Conservation (phyloP, 768 basidiomycete species). For the Pleurotus salmoneostramineus region DNA sequence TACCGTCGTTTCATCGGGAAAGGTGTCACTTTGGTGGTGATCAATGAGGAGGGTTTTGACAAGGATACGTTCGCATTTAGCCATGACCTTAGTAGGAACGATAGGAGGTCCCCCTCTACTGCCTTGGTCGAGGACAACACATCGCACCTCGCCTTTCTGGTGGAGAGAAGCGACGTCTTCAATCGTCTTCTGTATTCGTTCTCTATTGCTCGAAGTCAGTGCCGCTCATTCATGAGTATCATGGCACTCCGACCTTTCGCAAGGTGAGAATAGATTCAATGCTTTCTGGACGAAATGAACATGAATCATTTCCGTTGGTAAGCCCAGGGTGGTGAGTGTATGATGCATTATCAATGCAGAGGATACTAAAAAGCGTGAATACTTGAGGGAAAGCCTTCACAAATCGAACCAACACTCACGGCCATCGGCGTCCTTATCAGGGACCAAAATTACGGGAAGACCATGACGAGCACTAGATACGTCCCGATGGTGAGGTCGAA, state of each 20-base stretch:
- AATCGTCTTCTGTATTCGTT: background rate
- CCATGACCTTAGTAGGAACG: background rate
- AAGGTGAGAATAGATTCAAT: background rate
- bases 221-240: background rate
- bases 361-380: background rate
- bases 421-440: background rate
- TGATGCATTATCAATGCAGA: background rate
- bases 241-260: background rate
- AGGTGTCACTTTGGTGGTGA: constrained; percentile 1
- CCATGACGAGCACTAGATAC: background rate
- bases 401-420: background rate
- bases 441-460: background rate
- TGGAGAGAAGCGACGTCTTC: too few relatives aligned
- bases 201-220: too few relatives aligned
- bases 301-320: background rate
- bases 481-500: background rate
- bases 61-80: background rate
- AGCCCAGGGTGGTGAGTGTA: background rate
- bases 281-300: background rate
- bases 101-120: background rate
- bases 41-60: background rate
- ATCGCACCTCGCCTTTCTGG: too few relatives aligned
- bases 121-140: background rate
- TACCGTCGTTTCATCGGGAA: background rate
- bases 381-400: background rate